These are phyloP conservation scores for Penicillium goetzii DNA, from an alignment of 495 filamentous ascomycete species.

Conservation along the genomic window DNA sequence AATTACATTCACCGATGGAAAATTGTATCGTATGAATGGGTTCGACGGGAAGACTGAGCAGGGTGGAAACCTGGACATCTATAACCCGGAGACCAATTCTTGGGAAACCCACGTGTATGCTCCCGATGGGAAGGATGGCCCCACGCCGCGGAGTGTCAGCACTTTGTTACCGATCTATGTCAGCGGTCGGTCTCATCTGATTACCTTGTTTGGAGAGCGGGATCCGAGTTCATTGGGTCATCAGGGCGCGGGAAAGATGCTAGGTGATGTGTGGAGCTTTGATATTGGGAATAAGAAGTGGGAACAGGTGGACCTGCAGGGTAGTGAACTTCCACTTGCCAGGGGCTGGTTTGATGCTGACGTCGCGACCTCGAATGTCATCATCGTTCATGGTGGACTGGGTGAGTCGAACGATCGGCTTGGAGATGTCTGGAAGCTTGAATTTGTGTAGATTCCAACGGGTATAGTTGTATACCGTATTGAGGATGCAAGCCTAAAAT, in stretches of 20 bases:
- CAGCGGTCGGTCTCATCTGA: slow-evolving; percentile 58
- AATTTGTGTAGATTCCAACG: slow-evolving; percentile 15
- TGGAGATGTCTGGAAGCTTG: slow-evolving; percentile 50
- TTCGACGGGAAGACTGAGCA: slow-evolving; percentile 68
- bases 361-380: slow-evolving; percentile 26
- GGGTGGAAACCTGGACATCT: slow-evolving; percentile 67
- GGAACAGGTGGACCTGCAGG: slow-evolving; percentile 53
- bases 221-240: slow-evolving; percentile 65
- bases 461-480: not conserved
- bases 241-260: slow-evolving; percentile 68
- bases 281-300: slow-evolving; percentile 59
- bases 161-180: slow-evolving; percentile 50
- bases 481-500: too few species aligned
- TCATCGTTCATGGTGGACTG: slow-evolving; percentile 54
- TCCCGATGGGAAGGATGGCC: slow-evolving; percentile 47
- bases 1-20: slow-evolving; percentile 58
- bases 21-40: slow-evolving; percentile 73
- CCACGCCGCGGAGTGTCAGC: slow-evolving; percentile 49
- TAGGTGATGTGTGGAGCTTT: slow-evolving; percentile 75
- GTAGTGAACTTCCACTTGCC: slow-evolving; percentile 43
- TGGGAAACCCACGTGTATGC: slow-evolving; percentile 52
- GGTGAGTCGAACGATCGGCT: slow-evolving; percentile 50
- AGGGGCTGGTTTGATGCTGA: slow-evolving; percentile 54
- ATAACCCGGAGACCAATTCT: slow-evolving; percentile 34
- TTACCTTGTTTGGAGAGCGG: slow-evolving; percentile 70